Evolutionary conservation across 352 stramenopile species (phyloP), one percentile per base, ranked within the genome.

Genomic region (Saprolegnia parasitica): DNA sequence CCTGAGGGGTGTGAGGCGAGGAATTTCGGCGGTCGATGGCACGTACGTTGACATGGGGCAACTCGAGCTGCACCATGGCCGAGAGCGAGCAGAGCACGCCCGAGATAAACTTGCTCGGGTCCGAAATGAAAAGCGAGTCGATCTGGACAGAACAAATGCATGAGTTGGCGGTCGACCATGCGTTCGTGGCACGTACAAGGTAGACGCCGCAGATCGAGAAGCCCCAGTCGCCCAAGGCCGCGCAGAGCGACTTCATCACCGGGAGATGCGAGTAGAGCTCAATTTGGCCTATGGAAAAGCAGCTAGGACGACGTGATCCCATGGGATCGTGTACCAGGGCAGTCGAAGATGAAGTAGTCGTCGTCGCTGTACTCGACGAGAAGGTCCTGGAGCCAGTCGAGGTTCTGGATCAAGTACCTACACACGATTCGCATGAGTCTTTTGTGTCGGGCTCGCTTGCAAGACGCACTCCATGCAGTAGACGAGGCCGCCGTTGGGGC

Each of bases 341-440:
- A 98, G 81, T 99, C 98, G 57, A 99, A 98, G 55, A 99, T 90
- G 49, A 99, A 90, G 80, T 99, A 99, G 71, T 97, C 89, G 74
- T 96, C 88, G 63, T 97, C 90, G 56, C 81, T 90, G 72, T 97
- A 96, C 65, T 92, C 81, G 47, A 84, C 78, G 8, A 99, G 78
- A 58, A 97, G 74, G 56, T 98, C 90, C 71, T 97, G 83, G 23
- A 99, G 84, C 89, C 97, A 98, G 71, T 98, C 88, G 26, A 99
- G 76, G 70, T 99, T 97, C 73, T 99, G 80, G 13, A 93, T 80
- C 10, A 95, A 77, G 72, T 95, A 95, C 54, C 86, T 95, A 65
- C 39, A 37, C 23, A 4, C 64, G 54, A 32, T 18, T 18, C 63
- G 1, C 39, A 37, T 55, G 29, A 55, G n/a, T 23, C 60, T 74